Conservation (phyloP, 495 filamentous ascomycete genomes). For the Platismatia glauca region DNA sequence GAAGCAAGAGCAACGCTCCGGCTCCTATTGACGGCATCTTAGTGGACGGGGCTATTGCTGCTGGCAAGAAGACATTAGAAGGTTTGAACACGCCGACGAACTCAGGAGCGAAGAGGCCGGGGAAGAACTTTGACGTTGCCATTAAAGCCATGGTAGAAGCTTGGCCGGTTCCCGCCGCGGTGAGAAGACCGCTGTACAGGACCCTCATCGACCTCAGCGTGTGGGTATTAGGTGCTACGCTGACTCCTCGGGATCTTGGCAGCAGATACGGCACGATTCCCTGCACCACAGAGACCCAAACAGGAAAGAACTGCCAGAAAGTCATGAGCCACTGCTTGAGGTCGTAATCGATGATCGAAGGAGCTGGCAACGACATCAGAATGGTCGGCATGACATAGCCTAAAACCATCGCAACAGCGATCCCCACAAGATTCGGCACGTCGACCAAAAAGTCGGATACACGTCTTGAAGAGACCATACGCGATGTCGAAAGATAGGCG, state of each 20-base stretch:
- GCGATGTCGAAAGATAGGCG: constrained; percentile 46
- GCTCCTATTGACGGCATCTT: constrained; percentile 35
- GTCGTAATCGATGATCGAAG: constrained; percentile 34
- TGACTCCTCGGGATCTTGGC: constrained; percentile 25
- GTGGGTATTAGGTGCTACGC: constrained; percentile 23
- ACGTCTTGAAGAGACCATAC: constrained; percentile 38
- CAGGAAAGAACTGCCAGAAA: constrained; percentile 52
- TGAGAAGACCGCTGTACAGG: constrained; percentile 47
- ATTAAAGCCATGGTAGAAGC: constrained; percentile 39
- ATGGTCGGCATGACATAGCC: constrained; percentile 44
- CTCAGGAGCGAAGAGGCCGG: constrained; percentile 30
- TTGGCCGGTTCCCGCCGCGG: constrained; percentile 40
- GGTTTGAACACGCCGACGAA: constrained; percentile 33
- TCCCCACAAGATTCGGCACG: constrained; percentile 35
- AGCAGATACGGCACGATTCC: constrained; percentile 31
- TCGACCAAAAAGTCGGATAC: constrained; percentile 41
- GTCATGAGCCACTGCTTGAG: constrained; percentile 51
- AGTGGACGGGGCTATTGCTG: constrained; percentile 35
- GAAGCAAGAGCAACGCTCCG: constrained; percentile 45
- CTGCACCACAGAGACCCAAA: constrained; percentile 31
- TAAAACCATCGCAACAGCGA: constrained; percentile 41
- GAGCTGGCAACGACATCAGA: constrained; percentile 44
- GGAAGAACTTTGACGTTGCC: constrained; percentile 32
- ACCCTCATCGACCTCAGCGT: constrained; percentile 36
- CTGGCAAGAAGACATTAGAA: constrained; percentile 32